Evolutionary conservation across 192 early-diverging fungal species (phyloP), one percentile per base, ranked within the genome.

Genomic region (Kappamyces sp.): DNA sequence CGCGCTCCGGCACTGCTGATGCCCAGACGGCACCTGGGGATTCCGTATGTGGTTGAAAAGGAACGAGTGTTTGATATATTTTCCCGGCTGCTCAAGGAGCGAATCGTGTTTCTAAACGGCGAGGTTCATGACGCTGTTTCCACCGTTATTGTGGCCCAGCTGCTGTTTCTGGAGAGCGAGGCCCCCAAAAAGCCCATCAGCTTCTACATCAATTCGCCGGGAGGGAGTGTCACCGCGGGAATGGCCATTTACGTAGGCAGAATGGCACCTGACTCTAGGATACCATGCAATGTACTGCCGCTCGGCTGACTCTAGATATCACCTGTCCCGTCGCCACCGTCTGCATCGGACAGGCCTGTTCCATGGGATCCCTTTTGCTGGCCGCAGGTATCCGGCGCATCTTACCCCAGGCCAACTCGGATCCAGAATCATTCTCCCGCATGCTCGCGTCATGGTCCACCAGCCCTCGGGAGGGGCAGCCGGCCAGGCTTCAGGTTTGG

Each of bases 31-130:
- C 1, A 34, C 39, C 54, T 78, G 31, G 69, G 76, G 5, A 70
- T 79, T 34, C 77, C 77, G 9, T 79, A 75, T 57, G 77, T 79
- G 5, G 73, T 79, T 15, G 77, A 79, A 5, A 93, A 94, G 2
- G 96, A 99, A 70, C 85, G 93, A 4, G 91, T 91, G 22, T 99
- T 89, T 68, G 96, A 99, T 59, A 99, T 99, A 46, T 99, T 89
- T 70, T 99, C 96, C 38, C 84, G 96, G 3, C 69, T 99, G 39
- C 76, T 99, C 53, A 94, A 94, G 63, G 96, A 99, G 60, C 84
- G 96, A 39, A 99, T 99, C 50, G 77, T 99, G 4, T 91, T 92
- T 72, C 80, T 99, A n/a, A 93, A 93, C 68, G 94, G 93, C 5
- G 81, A 86, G 8, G 86, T 93, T 4, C 81, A 92, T 65, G 96